These are phyloP conservation scores for Aurantiochytrium sp. DNA, from an alignment of 108 stramenopile genomes.

Conservation along the genomic window DNA sequence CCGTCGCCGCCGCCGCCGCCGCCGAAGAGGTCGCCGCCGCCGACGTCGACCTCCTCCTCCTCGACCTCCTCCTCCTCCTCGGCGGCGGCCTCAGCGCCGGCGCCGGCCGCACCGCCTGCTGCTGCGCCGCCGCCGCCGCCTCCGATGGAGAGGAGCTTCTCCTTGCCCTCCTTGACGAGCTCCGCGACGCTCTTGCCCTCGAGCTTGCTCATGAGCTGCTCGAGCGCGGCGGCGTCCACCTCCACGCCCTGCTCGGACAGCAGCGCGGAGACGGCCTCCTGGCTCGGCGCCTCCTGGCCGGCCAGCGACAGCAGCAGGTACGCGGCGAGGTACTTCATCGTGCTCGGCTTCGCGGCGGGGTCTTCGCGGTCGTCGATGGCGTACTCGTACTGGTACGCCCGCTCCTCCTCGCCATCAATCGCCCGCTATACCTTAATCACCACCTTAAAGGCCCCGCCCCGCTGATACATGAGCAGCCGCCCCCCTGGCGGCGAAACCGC, in stretches of 20 bases:
- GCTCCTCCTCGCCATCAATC: background rate
- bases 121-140: slow-evolving; percentile 75
- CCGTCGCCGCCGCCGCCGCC: slow-evolving; percentile 39
- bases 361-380: background rate
- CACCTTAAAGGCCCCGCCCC: too few species aligned
- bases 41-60: slow-evolving; percentile 61
- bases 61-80: slow-evolving; percentile 51
- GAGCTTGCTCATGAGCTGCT: slow-evolving; percentile 69
- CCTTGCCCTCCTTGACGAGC: slow-evolving; percentile 73
- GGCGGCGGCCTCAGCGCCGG: slow-evolving; percentile 46
- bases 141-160: slow-evolving; percentile 82
- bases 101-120: slow-evolving; percentile 64
- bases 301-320: slow-evolving; percentile 91
- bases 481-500: too few species aligned
- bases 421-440: too few species aligned
- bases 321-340: slow-evolving; percentile 90
- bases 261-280: slow-evolving; percentile 83
- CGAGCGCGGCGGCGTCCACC: slow-evolving; percentile 67
- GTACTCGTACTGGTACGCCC: background rate
- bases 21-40: slow-evolving; percentile 63
- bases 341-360: too few species aligned
- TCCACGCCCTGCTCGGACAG: slow-evolving; percentile 82
- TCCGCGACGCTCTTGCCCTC: slow-evolving; percentile 90
- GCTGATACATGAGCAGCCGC: too few species aligned
- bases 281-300: slow-evolving; percentile 83